Conservation (phyloP, 2,329 filamentous ascomycete species). For the Canariomyces notabilis region DNA sequence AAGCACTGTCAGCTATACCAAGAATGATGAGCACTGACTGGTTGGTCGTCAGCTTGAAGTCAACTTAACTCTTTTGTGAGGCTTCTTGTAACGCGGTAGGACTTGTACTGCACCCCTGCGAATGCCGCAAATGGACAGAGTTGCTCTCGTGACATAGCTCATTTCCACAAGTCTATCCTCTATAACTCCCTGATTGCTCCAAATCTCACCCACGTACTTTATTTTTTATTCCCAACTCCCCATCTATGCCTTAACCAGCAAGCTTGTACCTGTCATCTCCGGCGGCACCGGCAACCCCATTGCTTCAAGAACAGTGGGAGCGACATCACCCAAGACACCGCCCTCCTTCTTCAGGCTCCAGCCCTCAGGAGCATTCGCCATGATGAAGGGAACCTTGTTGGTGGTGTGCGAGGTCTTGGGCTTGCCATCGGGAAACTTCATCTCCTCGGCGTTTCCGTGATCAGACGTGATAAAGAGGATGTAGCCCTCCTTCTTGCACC, state of each 20-base stretch:
- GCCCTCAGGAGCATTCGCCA: constrained; percentile 90
- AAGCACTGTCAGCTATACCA: too few species aligned
- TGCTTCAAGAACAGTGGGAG: constrained; percentile 82
- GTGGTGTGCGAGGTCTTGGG: constrained; percentile 98
- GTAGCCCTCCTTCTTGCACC: constrained; percentile 90
- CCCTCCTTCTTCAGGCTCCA: constrained; percentile 80
- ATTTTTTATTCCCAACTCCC: not conserved
- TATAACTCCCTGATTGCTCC: constrained; percentile 8
- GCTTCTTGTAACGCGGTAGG: too few species aligned
- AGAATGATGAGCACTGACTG: too few species aligned
- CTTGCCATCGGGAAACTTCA: constrained; percentile 92
- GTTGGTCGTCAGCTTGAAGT: too few species aligned
- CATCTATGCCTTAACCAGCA: constrained; percentile 66
- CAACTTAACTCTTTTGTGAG: too few species aligned
- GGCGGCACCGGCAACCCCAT: constrained; percentile 89
- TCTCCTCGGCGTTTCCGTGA: constrained; percentile 98
- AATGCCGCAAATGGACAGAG: not conserved
- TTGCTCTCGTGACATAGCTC: not conserved
- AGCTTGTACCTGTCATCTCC: constrained; percentile 84
- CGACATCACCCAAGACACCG: constrained; percentile 94
- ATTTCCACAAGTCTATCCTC: constrained; percentile 15
- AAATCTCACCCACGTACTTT: not conserved
- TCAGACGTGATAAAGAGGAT: constrained; percentile 93
- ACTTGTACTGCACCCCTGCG: not conserved
- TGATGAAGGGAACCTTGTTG: constrained; percentile 96